A percentile compares a stretch with the other conserved stretches of the same genome.
Conservation (phyloP, 179 eudicot genomes). For the Nepenthes alata region DNA sequence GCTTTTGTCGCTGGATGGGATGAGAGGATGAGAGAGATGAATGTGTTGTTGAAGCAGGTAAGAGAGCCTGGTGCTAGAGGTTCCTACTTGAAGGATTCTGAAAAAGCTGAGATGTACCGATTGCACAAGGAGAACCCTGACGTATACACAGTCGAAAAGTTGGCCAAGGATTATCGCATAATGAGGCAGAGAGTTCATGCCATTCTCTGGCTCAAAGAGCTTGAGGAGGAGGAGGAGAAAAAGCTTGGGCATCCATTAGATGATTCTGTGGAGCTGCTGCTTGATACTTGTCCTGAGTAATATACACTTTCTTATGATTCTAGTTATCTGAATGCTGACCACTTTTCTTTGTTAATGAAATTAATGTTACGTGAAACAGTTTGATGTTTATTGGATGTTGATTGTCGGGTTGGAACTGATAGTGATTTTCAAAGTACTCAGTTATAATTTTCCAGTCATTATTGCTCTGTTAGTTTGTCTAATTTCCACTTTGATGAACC, state of each 20-base stretch:
- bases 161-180: constrained; percentile 69
- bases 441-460: no score
- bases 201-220: constrained; percentile 78
- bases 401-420: not conserved
- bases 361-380: not conserved
- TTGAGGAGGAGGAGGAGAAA: constrained; percentile 74
- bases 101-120: constrained; percentile 78
- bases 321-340: not conserved
- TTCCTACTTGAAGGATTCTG: constrained; percentile 73
- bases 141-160: constrained; percentile 51
- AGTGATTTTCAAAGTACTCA: no score
- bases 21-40: constrained; percentile 30
- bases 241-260: constrained; percentile 65
- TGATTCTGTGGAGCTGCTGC: constrained; percentile 74
- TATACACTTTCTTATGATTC: constrained; percentile 3
- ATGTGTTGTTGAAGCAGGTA: constrained; percentile 56
- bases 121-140: constrained; percentile 78
- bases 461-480: no score
- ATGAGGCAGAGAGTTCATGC: constrained; percentile 94
- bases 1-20: constrained; percentile 27
- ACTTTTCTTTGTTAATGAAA: not conserved
- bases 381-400: not conserved
- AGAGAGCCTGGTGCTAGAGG: constrained; percentile 85
- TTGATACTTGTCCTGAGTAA: constrained; percentile 79
- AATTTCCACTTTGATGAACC: no score